These are phyloP conservation scores for Cyberlindnera americana DNA, from an alignment of 805 yeast genomes.

Conservation along the genomic window DNA sequence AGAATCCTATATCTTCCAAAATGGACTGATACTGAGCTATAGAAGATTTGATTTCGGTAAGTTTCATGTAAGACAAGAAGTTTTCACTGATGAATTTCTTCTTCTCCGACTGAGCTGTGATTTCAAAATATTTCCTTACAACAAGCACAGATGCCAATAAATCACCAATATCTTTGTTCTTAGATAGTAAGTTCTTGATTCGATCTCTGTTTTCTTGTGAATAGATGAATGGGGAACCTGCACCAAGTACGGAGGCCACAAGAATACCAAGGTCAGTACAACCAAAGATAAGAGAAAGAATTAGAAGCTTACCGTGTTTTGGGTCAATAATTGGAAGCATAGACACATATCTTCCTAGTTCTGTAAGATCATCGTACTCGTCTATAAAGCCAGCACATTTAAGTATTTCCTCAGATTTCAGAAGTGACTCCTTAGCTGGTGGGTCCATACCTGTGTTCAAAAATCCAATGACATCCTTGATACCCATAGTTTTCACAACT, in stretches of 20 bases:
- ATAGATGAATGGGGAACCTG: slow-evolving; percentile 70
- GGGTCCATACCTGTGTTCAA: slow-evolving; percentile 77
- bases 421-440: slow-evolving; percentile 46
- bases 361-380: slow-evolving; percentile 51
- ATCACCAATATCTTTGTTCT: slow-evolving; percentile 63
- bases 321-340: slow-evolving; percentile 80
- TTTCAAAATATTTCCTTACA: slow-evolving; percentile 45
- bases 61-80: slow-evolving; percentile 54
- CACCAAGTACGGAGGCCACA: slow-evolving; percentile 70
- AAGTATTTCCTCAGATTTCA: slow-evolving; percentile 43
- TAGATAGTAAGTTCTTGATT: slow-evolving; percentile 43
- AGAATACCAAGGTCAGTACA: slow-evolving; percentile 76
- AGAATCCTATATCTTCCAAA: slow-evolving; percentile 75
- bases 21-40: slow-evolving; percentile 64
- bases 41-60: slow-evolving; percentile 71
- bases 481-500: slow-evolving; percentile 86
- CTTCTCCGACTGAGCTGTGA: slow-evolving; percentile 26
- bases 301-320: slow-evolving; percentile 75
- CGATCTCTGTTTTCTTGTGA: slow-evolving; percentile 62
- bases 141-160: slow-evolving; percentile 63
- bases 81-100: slow-evolving; percentile 53
- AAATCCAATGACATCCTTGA: slow-evolving; percentile 65
- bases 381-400: slow-evolving; percentile 71
- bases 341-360: slow-evolving; percentile 76
- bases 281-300: slow-evolving; percentile 79